Evolutionary conservation across 176 grass and related monocot genomes (phyloP), one percentile per base, ranked within the genome.

Genomic region (Phoenix roebelenii): DNA sequence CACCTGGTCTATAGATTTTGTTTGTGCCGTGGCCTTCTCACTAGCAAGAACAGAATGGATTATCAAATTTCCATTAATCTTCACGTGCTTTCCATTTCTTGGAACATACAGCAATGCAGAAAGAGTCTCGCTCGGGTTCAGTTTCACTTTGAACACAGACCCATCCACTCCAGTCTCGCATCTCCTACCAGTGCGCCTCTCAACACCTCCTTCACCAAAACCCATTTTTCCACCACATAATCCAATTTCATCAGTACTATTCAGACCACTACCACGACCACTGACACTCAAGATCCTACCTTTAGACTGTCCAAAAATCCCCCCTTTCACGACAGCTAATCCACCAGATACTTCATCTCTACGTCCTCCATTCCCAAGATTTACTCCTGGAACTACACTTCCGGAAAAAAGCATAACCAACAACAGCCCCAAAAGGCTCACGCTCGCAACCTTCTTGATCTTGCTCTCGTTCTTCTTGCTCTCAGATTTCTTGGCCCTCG

Each of bases 1-100:
- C 65, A 3, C 51, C 10, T 69, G 70, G 16, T 4, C 53, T 25
- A 63, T 23, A 50, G 79, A 82, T 22, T 55, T 67, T 52, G 15
- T 64, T 61, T 88, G 84, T 66, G 82, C 74, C 66, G 85, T 84
- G 3, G 94, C 79, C 79, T 79, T 83, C 65, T 98, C 88, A 23
- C 88, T 98, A 18, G 79, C 94, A 61, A 98, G 81, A 55, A 98
- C 94, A 24, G 94, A 98, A 61, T 92, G 88, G 65, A 93, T 98
- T 76, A 98, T 98, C 59, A 98, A 77, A 81, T 98, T 98, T 16
- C 94, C 88, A 16, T 93, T 89, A 62, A 98, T 93, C 82, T 93
- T 80, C 44, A 98, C 94, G 81, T 98, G 94, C 19, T 98, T 98
- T 48, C 94, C 94, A 79, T 98, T 98, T 71, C 94, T 89, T 6